Evolutionary conservation across 495 filamentous ascomycete genomes (phyloP).

Genomic region (Talaromyces liani): DNA sequence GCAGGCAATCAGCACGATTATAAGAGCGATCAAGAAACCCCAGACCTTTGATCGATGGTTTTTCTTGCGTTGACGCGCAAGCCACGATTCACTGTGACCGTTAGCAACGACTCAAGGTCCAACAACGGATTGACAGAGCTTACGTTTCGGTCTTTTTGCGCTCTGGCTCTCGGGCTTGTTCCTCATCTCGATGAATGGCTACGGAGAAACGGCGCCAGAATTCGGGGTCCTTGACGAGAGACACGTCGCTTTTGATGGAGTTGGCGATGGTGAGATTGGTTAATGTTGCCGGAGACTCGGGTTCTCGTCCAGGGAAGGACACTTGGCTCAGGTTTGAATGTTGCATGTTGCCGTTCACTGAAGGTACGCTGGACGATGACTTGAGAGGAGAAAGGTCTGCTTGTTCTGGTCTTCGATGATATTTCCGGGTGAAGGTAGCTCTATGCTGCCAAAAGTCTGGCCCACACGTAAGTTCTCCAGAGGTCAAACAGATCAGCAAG

Average conservation of each 20-base stretch:
- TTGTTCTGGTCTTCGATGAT: background rate
- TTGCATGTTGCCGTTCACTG: background rate
- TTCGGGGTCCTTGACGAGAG: slow-evolving; percentile 47
- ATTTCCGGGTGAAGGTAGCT: background rate
- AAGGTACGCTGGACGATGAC: background rate
- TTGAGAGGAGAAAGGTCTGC: background rate
- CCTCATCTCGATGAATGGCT: slow-evolving; percentile 47
- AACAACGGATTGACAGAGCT: slow-evolving; percentile 7
- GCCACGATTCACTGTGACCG: slow-evolving; percentile 26
- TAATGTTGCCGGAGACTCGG: slow-evolving; percentile 2
- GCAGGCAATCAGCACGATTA: slow-evolving; percentile 18
- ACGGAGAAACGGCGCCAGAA: slow-evolving; percentile 58
- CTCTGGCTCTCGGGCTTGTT: slow-evolving; percentile 15
- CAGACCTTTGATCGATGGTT: slow-evolving; percentile 24
- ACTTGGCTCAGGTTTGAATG: background rate
- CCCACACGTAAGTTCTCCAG: background rate
- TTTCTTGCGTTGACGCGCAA: slow-evolving; percentile 26
- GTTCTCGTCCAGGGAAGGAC: slow-evolving; percentile 3
- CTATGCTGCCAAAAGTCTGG: background rate
- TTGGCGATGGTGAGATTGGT: slow-evolving; percentile 4
- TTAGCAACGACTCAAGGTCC: background rate
- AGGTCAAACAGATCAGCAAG: background rate
- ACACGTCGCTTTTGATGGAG: slow-evolving; percentile 16
- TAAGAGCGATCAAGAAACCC: slow-evolving; percentile 26
- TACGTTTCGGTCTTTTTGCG: slow-evolving; percentile 14